Base-by-base conservation (phyloP, 805 yeast genomes). In the Nakazawaea wyomingensis region DNA sequence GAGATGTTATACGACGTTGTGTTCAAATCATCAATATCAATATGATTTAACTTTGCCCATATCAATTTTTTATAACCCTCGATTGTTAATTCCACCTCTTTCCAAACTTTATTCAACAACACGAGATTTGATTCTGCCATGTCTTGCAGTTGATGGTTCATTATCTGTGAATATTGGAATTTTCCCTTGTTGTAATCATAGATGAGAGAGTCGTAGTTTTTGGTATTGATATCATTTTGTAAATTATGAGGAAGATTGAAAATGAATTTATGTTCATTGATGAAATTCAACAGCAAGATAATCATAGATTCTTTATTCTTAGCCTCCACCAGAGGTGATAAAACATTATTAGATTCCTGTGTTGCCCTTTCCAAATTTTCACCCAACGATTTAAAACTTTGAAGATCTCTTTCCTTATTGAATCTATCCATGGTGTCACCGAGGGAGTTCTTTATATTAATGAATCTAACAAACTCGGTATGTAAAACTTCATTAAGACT, bases 401-500 rank as follows among this genome's bases (percentile, higher is more conserved):
- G 32, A 22, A 21, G 11, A n/a, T 36, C 36, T 9, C 35, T 39
- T 19, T 56, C 56, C 22, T 53, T 53, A 24, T 69, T 62, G 50
- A 82, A 77, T 48, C 76, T 80, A 17, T 60, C 64, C 47, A 78
- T 73, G 4, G 82, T 78, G 21, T 71, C 70, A 54, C 84, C 90
- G 29, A 85, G 61, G 3, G 76, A 66, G 19, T 82, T 74, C 53
- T 85, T 85, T 21, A 81, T 71, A 48, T 73, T 74, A 26, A 85
- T 85, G 49, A 82, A 83, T 50, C 72, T 69, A 42, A 76, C 73
- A 50, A 78, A 82, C 54, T 84, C 85, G 11, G 69, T 61, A 49
- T 78, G 78, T 13, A 82, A 77, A 33, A 80, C 57, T 13, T 56
- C 52, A 45, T 74, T 71, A 52, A 81, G 57, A 16, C 72, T 73